phyloP scores from a whole-genome alignment of 2,329 filamentous ascomycete species.

The Rhexocercosporidium sp. region DNA sequence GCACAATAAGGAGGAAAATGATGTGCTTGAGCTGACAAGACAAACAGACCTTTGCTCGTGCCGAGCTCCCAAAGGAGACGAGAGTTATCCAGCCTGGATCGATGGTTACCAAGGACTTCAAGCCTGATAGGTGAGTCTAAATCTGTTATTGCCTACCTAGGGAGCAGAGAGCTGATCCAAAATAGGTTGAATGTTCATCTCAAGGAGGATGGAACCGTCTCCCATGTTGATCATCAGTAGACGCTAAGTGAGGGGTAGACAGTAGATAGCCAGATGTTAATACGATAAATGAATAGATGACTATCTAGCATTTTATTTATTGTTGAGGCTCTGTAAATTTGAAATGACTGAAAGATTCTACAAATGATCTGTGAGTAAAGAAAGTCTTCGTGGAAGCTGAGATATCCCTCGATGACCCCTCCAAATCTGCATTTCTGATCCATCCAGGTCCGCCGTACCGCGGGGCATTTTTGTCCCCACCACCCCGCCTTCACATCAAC shows the following conservation, averaged over 20 bases:
- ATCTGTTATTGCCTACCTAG: too few species aligned
- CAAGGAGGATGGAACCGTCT: constrained; percentile 64
- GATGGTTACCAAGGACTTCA: constrained; percentile 64
- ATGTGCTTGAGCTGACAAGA: background rate
- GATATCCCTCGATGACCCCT: constrained; percentile 1
- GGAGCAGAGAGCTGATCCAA: constrained; percentile 24
- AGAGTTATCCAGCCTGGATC: constrained; percentile 61
- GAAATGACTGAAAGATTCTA: background rate
- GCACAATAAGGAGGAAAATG: too few species aligned
- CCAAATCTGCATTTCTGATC: constrained; percentile 21
- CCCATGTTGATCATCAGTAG: constrained; percentile 57
- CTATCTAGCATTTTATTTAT: background rate
- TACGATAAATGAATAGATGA: constrained; percentile 22
- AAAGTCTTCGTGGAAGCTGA: background rate
- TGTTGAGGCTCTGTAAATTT: background rate
- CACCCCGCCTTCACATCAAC: too few species aligned
- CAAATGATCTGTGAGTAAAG: background rate
- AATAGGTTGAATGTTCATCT: constrained; percentile 64
- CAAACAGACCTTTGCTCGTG: constrained; percentile 62
- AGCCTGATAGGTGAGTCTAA: constrained; percentile 40
- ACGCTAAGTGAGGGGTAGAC: background rate
- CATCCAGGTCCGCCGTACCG: constrained; percentile 22
- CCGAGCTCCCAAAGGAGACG: constrained; percentile 60
- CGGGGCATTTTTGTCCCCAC: constrained; percentile 28
- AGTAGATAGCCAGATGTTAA: background rate